phyloP scores from a whole-genome alignment of 129 eudicot species.

The Centaurea solstitialis region DNA sequence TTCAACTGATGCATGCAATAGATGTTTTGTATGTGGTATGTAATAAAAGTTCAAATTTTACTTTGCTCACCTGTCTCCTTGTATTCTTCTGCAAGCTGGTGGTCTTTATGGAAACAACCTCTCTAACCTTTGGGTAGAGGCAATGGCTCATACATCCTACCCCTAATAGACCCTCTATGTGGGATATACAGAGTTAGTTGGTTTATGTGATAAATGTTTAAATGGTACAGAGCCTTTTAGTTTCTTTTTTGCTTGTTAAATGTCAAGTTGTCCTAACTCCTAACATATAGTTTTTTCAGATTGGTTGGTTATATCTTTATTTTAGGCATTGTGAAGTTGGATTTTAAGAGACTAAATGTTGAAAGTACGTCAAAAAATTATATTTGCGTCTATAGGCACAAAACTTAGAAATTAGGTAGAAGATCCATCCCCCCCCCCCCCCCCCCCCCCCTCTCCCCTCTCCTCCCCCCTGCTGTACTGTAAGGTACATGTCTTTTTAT shows the following conservation, averaged over 20 bases:
- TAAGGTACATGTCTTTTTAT: not conserved
- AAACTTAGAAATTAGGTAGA: constrained; percentile 6
- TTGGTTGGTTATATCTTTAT: not conserved
- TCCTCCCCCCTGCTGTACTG: not conserved
- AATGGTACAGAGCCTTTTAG: constrained; percentile 6
- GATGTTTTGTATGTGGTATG: not conserved
- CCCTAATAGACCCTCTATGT: too few species aligned
- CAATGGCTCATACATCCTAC: too few species aligned
- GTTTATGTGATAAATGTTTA: not conserved
- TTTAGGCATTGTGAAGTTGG: not conserved
- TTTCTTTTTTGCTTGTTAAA: constrained; percentile 3
- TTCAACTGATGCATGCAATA: not conserved
- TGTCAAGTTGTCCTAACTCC: not conserved
- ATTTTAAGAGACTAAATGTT: not conserved
- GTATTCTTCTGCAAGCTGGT: too few species aligned
- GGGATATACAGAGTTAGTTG: not conserved
- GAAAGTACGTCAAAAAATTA: not conserved
- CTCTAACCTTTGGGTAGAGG: too few species aligned
- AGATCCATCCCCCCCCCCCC: not conserved
- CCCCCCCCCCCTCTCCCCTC: not conserved
- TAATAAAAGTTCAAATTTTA: not conserved
- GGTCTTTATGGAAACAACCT: too few species aligned
- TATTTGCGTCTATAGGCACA: not conserved
- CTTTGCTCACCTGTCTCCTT: not conserved
- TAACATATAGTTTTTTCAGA: not conserved